Evolutionary conservation across 108 stramenopile genomes (phyloP).

Genomic region (Stephanodiscus minutulus): DNA sequence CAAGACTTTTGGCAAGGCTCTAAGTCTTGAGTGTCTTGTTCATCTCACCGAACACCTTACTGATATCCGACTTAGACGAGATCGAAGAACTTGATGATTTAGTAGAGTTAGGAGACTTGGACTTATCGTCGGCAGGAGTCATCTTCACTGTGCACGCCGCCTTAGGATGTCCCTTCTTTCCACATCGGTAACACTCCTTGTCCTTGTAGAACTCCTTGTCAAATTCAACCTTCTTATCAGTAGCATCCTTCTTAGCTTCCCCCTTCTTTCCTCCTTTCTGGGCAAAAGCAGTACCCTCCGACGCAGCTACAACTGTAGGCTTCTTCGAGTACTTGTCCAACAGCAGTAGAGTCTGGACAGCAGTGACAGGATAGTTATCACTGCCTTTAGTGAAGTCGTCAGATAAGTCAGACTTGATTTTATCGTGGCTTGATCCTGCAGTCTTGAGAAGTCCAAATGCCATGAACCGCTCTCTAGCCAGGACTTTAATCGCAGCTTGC

Average conservation of each 20-base stretch:
- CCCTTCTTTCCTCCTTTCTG: constrained; percentile 25
- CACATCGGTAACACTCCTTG: constrained; percentile 7
- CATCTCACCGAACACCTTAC: not conserved
- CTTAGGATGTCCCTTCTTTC: constrained; percentile 14
- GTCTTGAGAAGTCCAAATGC: too few relatives aligned
- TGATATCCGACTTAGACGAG: not conserved
- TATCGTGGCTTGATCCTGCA: too few relatives aligned
- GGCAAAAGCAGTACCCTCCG: constrained; percentile 19
- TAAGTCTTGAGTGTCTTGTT: constrained; percentile 22
- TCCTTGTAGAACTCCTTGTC: constrained; percentile 3
- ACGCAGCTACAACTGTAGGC: not conserved
- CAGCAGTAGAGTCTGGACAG: not conserved
- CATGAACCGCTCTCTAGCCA: too few relatives aligned
- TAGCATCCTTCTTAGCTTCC: not conserved
- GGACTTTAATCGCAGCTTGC: too few relatives aligned
- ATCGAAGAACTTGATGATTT: not conserved
- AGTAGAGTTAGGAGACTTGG: not conserved
- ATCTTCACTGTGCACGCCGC: not conserved
- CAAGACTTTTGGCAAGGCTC: too few relatives aligned
- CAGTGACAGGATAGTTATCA: not conserved
- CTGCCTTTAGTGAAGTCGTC: too few relatives aligned
- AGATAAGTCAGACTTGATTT: too few relatives aligned
- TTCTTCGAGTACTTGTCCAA: constrained; percentile 13
- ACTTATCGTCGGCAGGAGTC: not conserved
- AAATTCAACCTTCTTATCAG: not conserved